phyloP scores from a whole-genome alignment of 345 rosid genomes.

The Psidium guajava region DNA sequence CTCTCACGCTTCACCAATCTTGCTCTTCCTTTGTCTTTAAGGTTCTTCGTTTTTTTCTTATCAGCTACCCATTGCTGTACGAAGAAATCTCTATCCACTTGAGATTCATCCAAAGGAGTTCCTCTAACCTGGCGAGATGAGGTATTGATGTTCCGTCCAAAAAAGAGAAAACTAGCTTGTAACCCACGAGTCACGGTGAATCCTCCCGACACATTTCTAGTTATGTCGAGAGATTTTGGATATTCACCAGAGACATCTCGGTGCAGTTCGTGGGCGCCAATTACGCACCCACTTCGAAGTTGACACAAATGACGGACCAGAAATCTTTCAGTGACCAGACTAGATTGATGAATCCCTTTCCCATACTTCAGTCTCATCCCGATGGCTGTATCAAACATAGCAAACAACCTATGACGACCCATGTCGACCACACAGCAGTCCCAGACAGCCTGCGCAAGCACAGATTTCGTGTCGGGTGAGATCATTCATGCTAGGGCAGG shows the following conservation, averaged over 20 bases:
- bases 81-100: conserved; percentile 37
- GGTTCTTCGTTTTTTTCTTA: conserved; percentile 21
- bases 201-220: neutral
- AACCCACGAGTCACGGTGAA: neutral
- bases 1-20: conserved; percentile 15
- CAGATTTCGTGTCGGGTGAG: neutral
- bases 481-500: neutral
- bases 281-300: neutral
- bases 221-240: neutral
- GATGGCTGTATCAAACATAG: neutral
- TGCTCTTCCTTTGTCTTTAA: conserved; percentile 15
- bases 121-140: conserved; percentile 10
- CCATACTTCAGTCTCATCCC: neutral
- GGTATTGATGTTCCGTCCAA: neutral
- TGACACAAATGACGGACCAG: neutral
- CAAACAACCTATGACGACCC: neutral
- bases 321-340: neutral
- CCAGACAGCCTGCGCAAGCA: neutral
- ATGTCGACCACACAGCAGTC: neutral
- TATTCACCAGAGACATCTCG: neutral
- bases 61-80: conserved; percentile 62
- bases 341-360: neutral
- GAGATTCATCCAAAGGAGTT: conserved; percentile 7
- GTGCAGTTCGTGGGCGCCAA: neutral
- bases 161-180: neutral